Base-by-base conservation (phyloP, 2,329 filamentous ascomycete species). In the Xylariaceae sp. region DNA sequence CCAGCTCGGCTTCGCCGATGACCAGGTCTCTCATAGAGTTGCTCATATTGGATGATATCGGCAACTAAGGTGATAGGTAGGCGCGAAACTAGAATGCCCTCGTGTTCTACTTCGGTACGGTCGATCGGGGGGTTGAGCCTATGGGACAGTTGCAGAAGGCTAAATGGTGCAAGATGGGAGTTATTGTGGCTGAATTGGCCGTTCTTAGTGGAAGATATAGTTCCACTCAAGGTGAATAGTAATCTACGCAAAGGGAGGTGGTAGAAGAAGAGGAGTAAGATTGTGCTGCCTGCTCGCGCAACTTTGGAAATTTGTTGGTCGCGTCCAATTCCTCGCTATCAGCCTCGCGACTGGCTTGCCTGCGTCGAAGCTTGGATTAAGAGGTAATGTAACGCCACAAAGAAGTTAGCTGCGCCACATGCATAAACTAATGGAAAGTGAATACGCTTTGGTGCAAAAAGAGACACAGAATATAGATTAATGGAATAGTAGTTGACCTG, bases 1-100 rank as follows among this genome's bases (percentile, higher is more conserved):
- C 92, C 55, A 97, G 78, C 73, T 95, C 86, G 64, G 93, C 94
- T 76, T 92, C 87, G 60, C 86, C 86, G 64, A 93, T 87, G 67
- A 99, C 87, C 69, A 97, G 78, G 70, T 92, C 86, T 72, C 82
- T 83, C 82, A 90, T 86, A 42, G 73, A 78, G 69, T 71, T 78
- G 70, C 82, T 86, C 84, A 87, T 87, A 13, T 67, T 82, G 71
- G n/a, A 27, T n/a, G 18, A 23, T 4, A 15, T 10, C n/a, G 33
- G 46, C 8, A 24, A 26, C 37, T 24, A n/a, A 29, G 44, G 36
- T 30, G 21, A 43, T 16, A 29, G 11, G 21, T 23, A 20, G 18
- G 15, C 16, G 32, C 11, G 24, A 33, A 23, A 41, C 20, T 36
- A 26, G 42, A 30, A 18, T 46, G 21, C 36, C 33, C 32, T 26